phyloP scores from a whole-genome alignment of 164 flowering plant species.

The Euptelea pleiosperma region DNA sequence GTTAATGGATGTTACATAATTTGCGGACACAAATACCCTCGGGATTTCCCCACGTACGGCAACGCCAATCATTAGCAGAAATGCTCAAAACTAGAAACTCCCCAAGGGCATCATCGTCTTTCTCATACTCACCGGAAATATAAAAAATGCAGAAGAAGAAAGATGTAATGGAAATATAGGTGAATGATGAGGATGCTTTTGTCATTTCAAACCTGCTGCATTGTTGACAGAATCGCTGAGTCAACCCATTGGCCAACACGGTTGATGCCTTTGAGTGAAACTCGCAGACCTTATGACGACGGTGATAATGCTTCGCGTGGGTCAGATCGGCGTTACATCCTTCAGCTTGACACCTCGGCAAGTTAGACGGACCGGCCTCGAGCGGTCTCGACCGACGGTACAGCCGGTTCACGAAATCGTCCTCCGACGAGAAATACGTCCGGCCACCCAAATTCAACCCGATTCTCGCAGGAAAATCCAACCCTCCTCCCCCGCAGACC shows the following conservation, averaged over 20 bases:
- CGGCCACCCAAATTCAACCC: slow-evolving; percentile 81
- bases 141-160: too few relatives aligned
- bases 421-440: slow-evolving; percentile 76
- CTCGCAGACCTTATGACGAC: slow-evolving; percentile 96
- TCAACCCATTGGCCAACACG: slow-evolving; percentile 68
- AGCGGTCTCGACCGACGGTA: slow-evolving; percentile 58
- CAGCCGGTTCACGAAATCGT: slow-evolving; percentile 66
- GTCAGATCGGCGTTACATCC: slow-evolving; percentile 79
- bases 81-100: neutral
- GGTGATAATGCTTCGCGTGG: slow-evolving; percentile 85
- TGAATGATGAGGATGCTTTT: slow-evolving; percentile 15
- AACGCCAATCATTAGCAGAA: slow-evolving; percentile 30
- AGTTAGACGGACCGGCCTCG: slow-evolving; percentile 34
- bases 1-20: neutral
- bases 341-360: slow-evolving; percentile 83
- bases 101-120: slow-evolving; percentile 32
- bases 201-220: slow-evolving; percentile 84
- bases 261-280: slow-evolving; percentile 88
- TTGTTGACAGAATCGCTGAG: slow-evolving; percentile 98
- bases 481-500: slow-evolving; percentile 11
- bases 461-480: slow-evolving; percentile 42
- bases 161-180: neutral
- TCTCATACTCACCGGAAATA: neutral
- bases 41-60: slow-evolving; percentile 47
- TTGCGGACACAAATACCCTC: slow-evolving; percentile 41